Evolutionary conservation across 306 rosid genomes (phyloP).

Genomic region (Quercus mongolica): DNA sequence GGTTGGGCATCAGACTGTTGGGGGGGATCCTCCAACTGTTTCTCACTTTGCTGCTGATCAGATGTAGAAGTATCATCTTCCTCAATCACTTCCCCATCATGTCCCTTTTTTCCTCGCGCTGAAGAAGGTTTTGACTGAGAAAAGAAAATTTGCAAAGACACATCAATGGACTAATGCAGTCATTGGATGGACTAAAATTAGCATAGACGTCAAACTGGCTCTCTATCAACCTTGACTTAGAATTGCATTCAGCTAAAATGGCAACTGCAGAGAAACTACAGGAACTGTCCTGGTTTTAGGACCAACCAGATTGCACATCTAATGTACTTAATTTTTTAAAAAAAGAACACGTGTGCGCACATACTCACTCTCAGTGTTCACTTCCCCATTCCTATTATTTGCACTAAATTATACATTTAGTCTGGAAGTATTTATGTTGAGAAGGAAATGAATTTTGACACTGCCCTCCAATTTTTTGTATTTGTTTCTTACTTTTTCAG

Average conservation of each 20-base stretch:
- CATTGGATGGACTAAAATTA: background rate
- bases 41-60: constrained; percentile 57
- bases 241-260: background rate
- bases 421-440: background rate
- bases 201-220: background rate
- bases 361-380: background rate
- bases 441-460: background rate
- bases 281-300: background rate
- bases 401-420: background rate
- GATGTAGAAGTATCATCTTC: constrained; percentile 56
- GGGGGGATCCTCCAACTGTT: constrained; percentile 54
- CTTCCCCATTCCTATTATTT: background rate
- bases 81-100: constrained; percentile 65
- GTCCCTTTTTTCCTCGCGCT: constrained; percentile 72
- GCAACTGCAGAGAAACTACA: background rate
- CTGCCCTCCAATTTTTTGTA: background rate
- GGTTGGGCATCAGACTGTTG: constrained; percentile 47
- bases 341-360: background rate
- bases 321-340: background rate
- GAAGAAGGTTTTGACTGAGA: constrained; percentile 68
- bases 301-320: background rate
- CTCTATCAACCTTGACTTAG: background rate
- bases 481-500: background rate
- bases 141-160: constrained; percentile 17
- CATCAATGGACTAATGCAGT: constrained; percentile 2